Conservation (phyloP, 352 stramenopile species). For the Globisporangium spinosum region DNA sequence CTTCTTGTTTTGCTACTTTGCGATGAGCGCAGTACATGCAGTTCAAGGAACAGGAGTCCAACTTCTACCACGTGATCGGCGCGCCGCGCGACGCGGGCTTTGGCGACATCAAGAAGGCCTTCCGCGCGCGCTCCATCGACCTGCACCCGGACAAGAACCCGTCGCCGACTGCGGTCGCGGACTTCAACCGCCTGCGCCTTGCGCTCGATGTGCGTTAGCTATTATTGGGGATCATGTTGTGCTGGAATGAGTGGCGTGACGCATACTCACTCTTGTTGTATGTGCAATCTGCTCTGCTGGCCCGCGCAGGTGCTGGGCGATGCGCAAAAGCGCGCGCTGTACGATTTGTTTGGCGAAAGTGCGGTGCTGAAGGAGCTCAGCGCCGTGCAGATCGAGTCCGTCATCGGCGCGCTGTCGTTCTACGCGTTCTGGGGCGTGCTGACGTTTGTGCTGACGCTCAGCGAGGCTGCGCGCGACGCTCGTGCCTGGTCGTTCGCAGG, state of each 20-base stretch:
- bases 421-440: conserved; percentile 96
- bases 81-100: conserved; percentile 87
- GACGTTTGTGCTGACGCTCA: conserved; percentile 94
- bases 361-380: conserved; percentile 88
- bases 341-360: conserved; percentile 94
- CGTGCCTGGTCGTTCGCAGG: conserved; percentile 93
- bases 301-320: conserved; percentile 63
- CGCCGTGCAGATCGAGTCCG: conserved; percentile 84
- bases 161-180: conserved; percentile 84
- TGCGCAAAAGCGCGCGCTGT: conserved; percentile 91
- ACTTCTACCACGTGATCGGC: conserved; percentile 93
- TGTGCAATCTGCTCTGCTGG: neutral
- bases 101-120: conserved; percentile 96
- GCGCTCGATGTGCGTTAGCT: conserved; percentile 88
- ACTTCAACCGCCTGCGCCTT: conserved; percentile 93
- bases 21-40: conserved; percentile 55
- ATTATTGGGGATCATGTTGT: neutral
- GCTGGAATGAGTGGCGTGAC: neutral
- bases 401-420: conserved; percentile 92
- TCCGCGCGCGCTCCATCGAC: conserved; percentile 92
- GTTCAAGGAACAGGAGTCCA: conserved; percentile 87
- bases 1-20: neutral
- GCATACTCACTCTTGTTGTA: conserved; percentile 1
- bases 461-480: conserved; percentile 83
- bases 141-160: conserved; percentile 97